Percentiles rank a stretch among this genome's conserved stretches.
These are phyloP conservation scores for Solanum hybrid DNA, from an alignment of 305 asterid species.

Conservation along the genomic window DNA sequence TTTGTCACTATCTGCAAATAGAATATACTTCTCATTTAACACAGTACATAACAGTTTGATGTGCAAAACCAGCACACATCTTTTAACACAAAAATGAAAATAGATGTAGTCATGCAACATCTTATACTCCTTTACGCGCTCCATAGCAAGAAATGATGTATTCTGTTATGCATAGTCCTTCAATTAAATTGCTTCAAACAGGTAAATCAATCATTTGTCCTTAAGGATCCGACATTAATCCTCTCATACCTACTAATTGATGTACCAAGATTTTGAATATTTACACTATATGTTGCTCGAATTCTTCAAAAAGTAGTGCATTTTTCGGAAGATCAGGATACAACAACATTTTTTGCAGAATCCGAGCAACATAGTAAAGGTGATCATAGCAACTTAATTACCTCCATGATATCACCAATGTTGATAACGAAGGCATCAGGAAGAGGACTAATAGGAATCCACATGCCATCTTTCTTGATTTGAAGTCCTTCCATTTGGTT, in stretches of 20 bases:
- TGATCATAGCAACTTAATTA: slow-evolving; percentile 25
- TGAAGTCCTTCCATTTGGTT: slow-evolving; percentile 47
- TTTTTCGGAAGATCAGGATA: not conserved
- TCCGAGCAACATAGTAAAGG: slow-evolving; percentile 6
- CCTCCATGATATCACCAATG: slow-evolving; percentile 59
- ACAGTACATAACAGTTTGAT: not conserved
- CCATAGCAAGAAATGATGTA: not conserved
- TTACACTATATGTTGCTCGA: not conserved
- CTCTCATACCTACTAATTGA: not conserved
- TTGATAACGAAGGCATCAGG: slow-evolving; percentile 44
- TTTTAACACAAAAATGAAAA: not conserved
- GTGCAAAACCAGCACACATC: not conserved
- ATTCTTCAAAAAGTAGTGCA: not conserved
- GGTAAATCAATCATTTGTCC: not conserved
- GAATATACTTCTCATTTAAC: not conserved
- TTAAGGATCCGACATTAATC: not conserved
- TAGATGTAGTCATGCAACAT: not conserved
- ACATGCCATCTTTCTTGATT: slow-evolving; percentile 32
- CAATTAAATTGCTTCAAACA: not conserved
- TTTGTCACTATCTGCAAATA: slow-evolving; percentile 14
- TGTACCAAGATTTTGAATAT: not conserved
- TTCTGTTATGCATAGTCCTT: not conserved
- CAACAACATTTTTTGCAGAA: not conserved
- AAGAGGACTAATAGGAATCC: slow-evolving; percentile 43
- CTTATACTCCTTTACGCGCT: not conserved